Evolutionary conservation across 805 yeast genomes (phyloP).

Genomic region (Lachancea meyersii): DNA sequence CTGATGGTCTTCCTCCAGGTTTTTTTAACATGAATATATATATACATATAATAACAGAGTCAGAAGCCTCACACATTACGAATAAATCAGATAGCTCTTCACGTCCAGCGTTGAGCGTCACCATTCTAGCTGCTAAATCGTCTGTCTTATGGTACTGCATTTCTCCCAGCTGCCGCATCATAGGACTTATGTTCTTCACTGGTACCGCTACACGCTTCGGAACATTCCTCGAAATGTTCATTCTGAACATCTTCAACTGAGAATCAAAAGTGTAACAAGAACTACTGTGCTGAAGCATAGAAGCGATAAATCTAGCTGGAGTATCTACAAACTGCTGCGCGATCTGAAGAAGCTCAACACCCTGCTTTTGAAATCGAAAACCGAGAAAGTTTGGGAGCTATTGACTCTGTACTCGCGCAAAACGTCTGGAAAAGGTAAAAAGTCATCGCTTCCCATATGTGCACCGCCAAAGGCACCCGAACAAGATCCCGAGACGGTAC

Average conservation of each 20-base stretch:
- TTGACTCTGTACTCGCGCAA: conserved; percentile 9
- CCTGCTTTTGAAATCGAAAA: conserved; percentile 6
- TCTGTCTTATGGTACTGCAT: conserved; percentile 24
- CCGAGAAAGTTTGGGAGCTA: conserved; percentile 10
- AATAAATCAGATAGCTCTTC: no score
- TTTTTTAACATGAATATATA: no score
- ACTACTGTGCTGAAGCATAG: conserved; percentile 14
- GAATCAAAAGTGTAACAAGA: conserved; percentile 11
- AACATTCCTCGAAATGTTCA: conserved; percentile 16
- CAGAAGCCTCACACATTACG: no score
- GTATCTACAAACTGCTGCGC: conserved; percentile 13
- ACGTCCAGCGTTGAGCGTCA: no score
- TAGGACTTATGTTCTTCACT: conserved; percentile 22
- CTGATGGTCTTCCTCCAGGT: no score
- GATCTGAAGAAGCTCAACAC: conserved; percentile 16
- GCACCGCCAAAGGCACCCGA: not conserved
- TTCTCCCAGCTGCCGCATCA: conserved; percentile 29
- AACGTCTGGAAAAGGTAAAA: conserved; percentile 1
- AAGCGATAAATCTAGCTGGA: conserved; percentile 26
- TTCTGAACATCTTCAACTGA: conserved; percentile 14
- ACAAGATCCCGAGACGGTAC: conserved; percentile 10
- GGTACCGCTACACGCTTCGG: conserved; percentile 30
- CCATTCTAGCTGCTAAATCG: no score
- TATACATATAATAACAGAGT: no score
- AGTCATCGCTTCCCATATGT: conserved; percentile 1